Percentiles rank a stretch among this genome's conserved stretches.
These are phyloP conservation scores for Zasmidium cellare DNA, from an alignment of 2,329 filamentous ascomycete genomes.

Conservation along the genomic window DNA sequence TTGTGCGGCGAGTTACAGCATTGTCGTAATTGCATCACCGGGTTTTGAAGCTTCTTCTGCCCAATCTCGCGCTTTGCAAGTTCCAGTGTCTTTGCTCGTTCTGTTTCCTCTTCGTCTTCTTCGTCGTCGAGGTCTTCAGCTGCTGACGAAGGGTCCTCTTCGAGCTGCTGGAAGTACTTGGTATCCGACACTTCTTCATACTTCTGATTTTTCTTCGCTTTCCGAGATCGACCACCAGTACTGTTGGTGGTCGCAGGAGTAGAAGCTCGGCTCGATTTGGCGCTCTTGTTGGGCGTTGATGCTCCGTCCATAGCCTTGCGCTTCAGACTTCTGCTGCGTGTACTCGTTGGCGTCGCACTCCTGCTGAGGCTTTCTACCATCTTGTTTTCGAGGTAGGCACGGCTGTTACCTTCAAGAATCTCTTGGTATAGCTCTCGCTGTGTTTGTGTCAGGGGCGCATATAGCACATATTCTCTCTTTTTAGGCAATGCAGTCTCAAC, in stretches of 20 bases:
- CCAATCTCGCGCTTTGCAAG: conserved; percentile 85
- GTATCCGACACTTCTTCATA: conserved; percentile 76
- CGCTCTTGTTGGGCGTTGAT: conserved; percentile 65
- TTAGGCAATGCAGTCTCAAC: conserved; percentile 90
- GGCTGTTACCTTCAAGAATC: conserved; percentile 60
- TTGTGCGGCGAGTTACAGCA: conserved; percentile 95
- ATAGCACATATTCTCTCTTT: conserved; percentile 94
- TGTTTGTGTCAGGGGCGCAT: conserved; percentile 85
- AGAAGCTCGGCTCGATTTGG: conserved; percentile 71
- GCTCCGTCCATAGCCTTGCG: conserved; percentile 51
- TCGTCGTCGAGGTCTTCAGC: conserved; percentile 40
- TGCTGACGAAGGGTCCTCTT: conserved; percentile 55
- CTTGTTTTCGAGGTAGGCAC: conserved; percentile 70
- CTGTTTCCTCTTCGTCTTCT: conserved; percentile 60
- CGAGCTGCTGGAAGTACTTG: conserved; percentile 78
- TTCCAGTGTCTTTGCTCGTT: conserved; percentile 68
- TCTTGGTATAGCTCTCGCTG: conserved; percentile 89
- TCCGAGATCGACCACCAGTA: conserved; percentile 54
- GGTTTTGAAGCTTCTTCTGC: conserved; percentile 89
- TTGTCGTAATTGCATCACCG: conserved; percentile 84
- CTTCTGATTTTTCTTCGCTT: conserved; percentile 55
- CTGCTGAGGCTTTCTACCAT: conserved; percentile 64
- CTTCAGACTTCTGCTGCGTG: conserved; percentile 54
- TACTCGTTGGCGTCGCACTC: conserved; percentile 50
- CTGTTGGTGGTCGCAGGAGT: conserved; percentile 63